Evolutionary conservation across 2,329 filamentous ascomycete genomes (phyloP), one percentile per base, ranked within the genome.

Genomic region (Microdochium bolleyi): DNA sequence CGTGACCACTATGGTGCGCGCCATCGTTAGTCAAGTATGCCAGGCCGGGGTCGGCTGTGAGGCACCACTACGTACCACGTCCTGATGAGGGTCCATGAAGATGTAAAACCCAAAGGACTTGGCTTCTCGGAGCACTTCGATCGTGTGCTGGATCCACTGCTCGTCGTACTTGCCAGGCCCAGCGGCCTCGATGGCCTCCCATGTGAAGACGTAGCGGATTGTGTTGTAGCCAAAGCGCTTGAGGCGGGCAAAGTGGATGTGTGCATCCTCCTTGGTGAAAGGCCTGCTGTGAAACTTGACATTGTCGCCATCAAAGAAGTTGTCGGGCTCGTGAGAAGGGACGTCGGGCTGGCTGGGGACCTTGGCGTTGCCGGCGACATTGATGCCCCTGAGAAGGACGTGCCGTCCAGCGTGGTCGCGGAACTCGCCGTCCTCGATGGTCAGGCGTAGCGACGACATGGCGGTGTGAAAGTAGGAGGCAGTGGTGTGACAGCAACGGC

Each of bases 11-110:
- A 59, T 37, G 25, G 34, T 34, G 49, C 4, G 10, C 5, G 49
- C 55, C 32, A 58, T 48, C 37, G 51, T 41, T 72, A 53, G 73
- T 65, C 49, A 62, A 24, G 25, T 25, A 22, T 49, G 25, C 49
- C 24, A 13, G 16, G n/a, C 4, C n/a, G 30, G 8, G 30, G 3
- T 7, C 13, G 22, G 48, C 34, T 41, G 11, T 8, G 41, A 30
- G 24, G 38, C 11, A 10, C 1, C 8, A 14, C 52, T 56, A 81
- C 84, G 58, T 78, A 89, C 87, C 61, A 97, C 92, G 73, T 99
- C 94, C 76, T 99, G 94, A 68, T 99, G 94, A 21, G 95, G 92
- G 62, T 99, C 95, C 90, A 99, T 96, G 67, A 96, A 97, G 50
- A 99, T 79, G 64, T 95, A 96, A 68, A 99, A 96, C 25, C 89